A percentile compares a stretch with the other conserved stretches of the same genome.
These are phyloP conservation scores for Cucurbita moschata DNA, from an alignment of 306 rosid genomes.

Conservation along the genomic window DNA sequence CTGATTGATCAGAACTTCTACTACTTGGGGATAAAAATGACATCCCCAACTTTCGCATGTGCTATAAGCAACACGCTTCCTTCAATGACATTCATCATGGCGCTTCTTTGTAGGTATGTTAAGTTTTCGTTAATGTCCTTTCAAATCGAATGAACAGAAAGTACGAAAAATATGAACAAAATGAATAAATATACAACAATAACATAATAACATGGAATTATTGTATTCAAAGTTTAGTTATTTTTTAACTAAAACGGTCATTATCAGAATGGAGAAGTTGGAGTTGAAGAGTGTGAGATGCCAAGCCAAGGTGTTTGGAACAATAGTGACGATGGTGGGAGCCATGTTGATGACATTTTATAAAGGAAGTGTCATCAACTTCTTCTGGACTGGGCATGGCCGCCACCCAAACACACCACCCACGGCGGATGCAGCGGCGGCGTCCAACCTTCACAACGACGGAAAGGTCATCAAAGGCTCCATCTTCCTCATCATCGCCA, in stretches of 20 bases:
- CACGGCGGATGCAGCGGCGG: not conserved
- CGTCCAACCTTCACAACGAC: slow-evolving; percentile 13
- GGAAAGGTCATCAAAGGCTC: slow-evolving; percentile 75
- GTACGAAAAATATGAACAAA: not conserved
- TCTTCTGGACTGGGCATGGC: slow-evolving; percentile 32
- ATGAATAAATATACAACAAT: not conserved
- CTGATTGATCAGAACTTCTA: slow-evolving; percentile 83
- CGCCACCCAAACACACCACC: slow-evolving; percentile 23
- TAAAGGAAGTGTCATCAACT: slow-evolving; percentile 57
- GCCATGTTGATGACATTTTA: slow-evolving; percentile 92
- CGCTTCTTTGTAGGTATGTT: slow-evolving; percentile 57
- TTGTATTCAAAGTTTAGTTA: not conserved
- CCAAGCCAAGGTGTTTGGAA: slow-evolving; percentile 69
- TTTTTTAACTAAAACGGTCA: not conserved
- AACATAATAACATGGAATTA: not conserved
- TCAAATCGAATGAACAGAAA: not conserved
- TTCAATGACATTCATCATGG: slow-evolving; percentile 83
- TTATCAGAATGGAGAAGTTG: slow-evolving; percentile 62
- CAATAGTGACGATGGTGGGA: slow-evolving; percentile 59
- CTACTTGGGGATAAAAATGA: slow-evolving; percentile 67
- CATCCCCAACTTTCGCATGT: slow-evolving; percentile 82
- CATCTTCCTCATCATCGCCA: slow-evolving; percentile 60
- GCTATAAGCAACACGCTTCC: slow-evolving; percentile 85
- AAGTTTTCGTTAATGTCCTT: not conserved
- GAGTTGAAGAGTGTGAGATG: slow-evolving; percentile 41